Evolutionary conservation across 352 stramenopile genomes (phyloP).

Genomic region (Phytopythium helicoides): DNA sequence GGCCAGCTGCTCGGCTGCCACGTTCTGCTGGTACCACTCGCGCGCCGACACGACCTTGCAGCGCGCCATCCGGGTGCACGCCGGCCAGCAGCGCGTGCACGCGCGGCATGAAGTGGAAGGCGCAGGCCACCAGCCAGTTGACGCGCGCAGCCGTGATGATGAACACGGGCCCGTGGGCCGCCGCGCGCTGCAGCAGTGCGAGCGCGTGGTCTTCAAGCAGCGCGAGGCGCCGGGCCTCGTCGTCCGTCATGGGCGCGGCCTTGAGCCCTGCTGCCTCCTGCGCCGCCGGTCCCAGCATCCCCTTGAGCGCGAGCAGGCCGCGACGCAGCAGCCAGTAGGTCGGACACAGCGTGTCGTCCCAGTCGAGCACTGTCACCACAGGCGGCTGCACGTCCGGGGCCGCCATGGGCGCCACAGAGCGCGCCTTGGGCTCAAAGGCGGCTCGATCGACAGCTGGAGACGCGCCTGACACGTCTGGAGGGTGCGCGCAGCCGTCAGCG

Average conservation of each 20-base stretch:
- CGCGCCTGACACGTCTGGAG: no score
- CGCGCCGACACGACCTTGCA: slow-evolving; percentile 60
- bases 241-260: slow-evolving; percentile 13
- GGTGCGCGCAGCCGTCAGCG: no score
- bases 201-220: slow-evolving; percentile 42
- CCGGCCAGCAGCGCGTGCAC: slow-evolving; percentile 39
- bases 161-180: slow-evolving; percentile 46
- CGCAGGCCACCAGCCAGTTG: slow-evolving; percentile 45
- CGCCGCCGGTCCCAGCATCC: slow-evolving; percentile 18
- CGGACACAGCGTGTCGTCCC: slow-evolving; percentile 66
- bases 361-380: slow-evolving; percentile 52
- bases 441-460: no score
- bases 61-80: slow-evolving; percentile 16
- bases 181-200: slow-evolving; percentile 34
- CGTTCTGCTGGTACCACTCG: slow-evolving; percentile 52
- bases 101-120: slow-evolving; percentile 39
- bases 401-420: no score
- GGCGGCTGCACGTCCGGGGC: slow-evolving; percentile 27
- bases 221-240: slow-evolving; percentile 21
- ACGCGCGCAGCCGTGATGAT: slow-evolving; percentile 62
- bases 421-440: no score
- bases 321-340: slow-evolving; percentile 52
- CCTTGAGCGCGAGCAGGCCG: slow-evolving; percentile 36
- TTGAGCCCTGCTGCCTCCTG: no score
- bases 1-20: slow-evolving; percentile 4